These are phyloP conservation scores for Aquilaria agallochum DNA, from an alignment of 441 rosid species.

Conservation along the genomic window DNA sequence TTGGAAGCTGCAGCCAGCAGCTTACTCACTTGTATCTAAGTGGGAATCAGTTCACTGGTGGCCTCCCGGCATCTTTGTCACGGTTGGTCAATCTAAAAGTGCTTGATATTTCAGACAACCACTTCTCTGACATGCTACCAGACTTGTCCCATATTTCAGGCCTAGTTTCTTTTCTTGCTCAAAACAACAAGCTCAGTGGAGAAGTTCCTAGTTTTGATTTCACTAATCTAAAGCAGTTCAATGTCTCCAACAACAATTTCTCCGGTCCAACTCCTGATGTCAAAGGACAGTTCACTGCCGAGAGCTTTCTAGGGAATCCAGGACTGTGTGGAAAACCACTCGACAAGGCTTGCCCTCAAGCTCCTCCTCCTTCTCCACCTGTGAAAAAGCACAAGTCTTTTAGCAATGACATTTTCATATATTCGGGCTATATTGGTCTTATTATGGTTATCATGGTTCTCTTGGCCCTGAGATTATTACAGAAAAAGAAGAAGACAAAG, in stretches of 20 bases:
- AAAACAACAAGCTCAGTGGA: conserved; percentile 46
- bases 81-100: conserved; percentile 40
- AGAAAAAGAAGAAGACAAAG: conserved; percentile 23
- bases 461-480: conserved; percentile 19
- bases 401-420: conserved; percentile 28
- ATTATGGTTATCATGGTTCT: conserved; percentile 25
- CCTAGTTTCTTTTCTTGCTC: conserved; percentile 35
- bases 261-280: conserved; percentile 47
- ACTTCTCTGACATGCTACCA: conserved; percentile 43
- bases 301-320: conserved; percentile 45
- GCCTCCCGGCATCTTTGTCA: conserved; percentile 39
- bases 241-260: conserved; percentile 58
- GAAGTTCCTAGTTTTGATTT: conserved; percentile 42
- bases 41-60: conserved; percentile 38
- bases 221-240: conserved; percentile 36
- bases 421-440: conserved; percentile 43
- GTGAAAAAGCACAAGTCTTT: conserved; percentile 16
- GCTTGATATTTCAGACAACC: conserved; percentile 40
- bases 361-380: conserved; percentile 22
- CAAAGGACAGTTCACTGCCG: conserved; percentile 27
- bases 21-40: conserved; percentile 40
- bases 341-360: conserved; percentile 30
- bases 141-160: conserved; percentile 34
- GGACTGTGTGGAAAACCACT: conserved; percentile 41
- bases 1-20: conserved; percentile 32